Evolutionary conservation across 108 stramenopile genomes (phyloP).

Genomic region (Pseudonitzschia multistriata): DNA sequence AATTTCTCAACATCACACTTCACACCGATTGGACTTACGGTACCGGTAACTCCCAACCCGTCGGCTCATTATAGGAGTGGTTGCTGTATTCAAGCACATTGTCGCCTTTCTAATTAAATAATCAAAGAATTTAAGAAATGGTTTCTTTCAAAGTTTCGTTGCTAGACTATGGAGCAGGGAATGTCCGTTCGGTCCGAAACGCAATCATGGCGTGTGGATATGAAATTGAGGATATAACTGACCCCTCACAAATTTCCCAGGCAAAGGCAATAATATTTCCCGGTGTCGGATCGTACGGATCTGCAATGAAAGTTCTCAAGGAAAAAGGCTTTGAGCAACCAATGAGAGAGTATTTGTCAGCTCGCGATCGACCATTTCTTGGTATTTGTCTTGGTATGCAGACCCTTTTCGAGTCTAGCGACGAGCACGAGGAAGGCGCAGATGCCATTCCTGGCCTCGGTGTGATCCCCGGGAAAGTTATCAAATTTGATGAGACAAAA

Average conservation of each 20-base stretch:
- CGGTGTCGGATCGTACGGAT: constrained; percentile 88
- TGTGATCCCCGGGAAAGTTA: constrained; percentile 89
- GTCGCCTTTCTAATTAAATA: background rate
- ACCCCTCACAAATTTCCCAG: constrained; percentile 74
- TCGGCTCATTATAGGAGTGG: background rate
- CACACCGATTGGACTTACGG: background rate
- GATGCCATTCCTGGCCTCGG: constrained; percentile 81
- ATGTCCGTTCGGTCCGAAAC: constrained; percentile 92
- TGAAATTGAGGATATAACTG: constrained; percentile 76
- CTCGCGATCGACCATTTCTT: constrained; percentile 84
- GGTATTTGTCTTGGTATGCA: constrained; percentile 99
- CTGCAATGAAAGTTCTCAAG: constrained; percentile 73
- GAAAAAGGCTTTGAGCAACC: constrained; percentile 79
- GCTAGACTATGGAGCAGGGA: constrained; percentile 98
- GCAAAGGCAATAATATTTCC: constrained; percentile 95
- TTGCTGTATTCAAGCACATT: background rate
- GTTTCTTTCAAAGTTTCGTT: constrained; percentile 77
- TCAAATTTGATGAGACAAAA: constrained; percentile 71
- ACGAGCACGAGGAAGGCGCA: constrained; percentile 70
- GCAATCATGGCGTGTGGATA: constrained; percentile 87
- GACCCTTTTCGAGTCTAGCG: constrained; percentile 91
- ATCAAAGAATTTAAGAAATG: constrained; percentile 18
- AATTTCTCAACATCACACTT: background rate
- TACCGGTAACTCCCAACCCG: background rate
- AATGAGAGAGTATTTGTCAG: constrained; percentile 70